Evolutionary conservation across 164 flowering plant genomes (phyloP), one percentile per base, ranked within the genome.

Genomic region (Berberis thunbergii): DNA sequence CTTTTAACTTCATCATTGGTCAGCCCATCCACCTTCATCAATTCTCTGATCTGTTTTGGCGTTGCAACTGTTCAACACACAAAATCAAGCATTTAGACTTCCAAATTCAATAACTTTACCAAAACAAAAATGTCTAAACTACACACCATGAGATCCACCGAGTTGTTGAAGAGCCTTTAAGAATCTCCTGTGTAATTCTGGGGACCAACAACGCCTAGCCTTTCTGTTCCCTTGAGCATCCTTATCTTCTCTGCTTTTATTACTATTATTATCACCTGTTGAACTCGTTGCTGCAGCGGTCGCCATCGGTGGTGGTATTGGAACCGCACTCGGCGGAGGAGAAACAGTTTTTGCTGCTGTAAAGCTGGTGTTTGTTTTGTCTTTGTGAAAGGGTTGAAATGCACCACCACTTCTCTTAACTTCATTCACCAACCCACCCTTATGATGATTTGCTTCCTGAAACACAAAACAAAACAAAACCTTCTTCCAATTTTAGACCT

Each of bases 1-100:
- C 98, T 93, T 72, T 93, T 93, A 49, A 93, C 95, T 80, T 93
- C 98, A 66, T 93, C 97, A 66, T 93, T 93, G 0, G 98, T 88
- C 13, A 93, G 96, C 26, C 98, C 96, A 76, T 93, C 97, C 6
- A 93, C 96, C 77, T 87, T 90, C 97, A 93, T 93, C 61, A 90
- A 63, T 71, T 93, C 98, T 75, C 89, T 85, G 41, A 93, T 93
- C 68, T 90, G 98, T 74, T 93, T 93, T 0, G 98, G 98, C 7
- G 97, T 93, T 1, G 96, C 98, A 62, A 74, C 97, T 93, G 87
- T 39, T 38, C 43, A 40, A 41, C 39, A 45, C 49, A 7, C 7
- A 57, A 42, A 7, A 63, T 50, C 42, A 60, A n/a, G 50, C 38
- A 4, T 0, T 41, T 1, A 58, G 48, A 44, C 9, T 7, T 64